Evolutionary conservation across 179 eudicot genomes (phyloP).

Genomic region (Corrigiola litoralis): DNA sequence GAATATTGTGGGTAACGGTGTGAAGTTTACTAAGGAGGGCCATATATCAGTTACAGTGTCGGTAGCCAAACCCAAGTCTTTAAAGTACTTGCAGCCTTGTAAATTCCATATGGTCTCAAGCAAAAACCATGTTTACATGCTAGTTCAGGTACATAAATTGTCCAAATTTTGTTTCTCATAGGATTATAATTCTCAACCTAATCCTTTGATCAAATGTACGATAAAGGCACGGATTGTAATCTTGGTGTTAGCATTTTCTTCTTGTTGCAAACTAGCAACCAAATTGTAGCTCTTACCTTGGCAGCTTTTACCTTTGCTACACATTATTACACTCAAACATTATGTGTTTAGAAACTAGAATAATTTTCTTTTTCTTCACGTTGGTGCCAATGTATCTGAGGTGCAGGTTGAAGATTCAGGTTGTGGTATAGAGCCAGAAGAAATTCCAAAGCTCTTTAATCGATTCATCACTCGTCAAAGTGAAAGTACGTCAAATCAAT

Average conservation of each 20-base stretch:
- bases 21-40: constrained; percentile 63
- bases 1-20: constrained; percentile 53
- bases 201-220: too few species aligned
- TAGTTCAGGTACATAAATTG: constrained; percentile 41
- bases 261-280: too few species aligned
- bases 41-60: constrained; percentile 42
- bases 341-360: too few species aligned
- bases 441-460: constrained; percentile 36
- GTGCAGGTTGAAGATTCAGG: constrained; percentile 69
- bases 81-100: constrained; percentile 38
- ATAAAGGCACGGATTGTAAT: too few species aligned
- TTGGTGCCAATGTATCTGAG: neutral
- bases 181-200: too few species aligned
- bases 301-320: too few species aligned
- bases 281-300: too few species aligned
- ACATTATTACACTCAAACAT: too few species aligned
- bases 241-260: too few species aligned
- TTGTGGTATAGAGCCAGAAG: constrained; percentile 46
- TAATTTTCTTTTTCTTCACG: too few species aligned
- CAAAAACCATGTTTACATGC: constrained; percentile 45
- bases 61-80: constrained; percentile 38
- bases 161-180: too few species aligned
- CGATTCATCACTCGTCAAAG: constrained; percentile 29
- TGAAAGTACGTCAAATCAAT: constrained; percentile 22
- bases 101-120: constrained; percentile 35